phyloP scores from a whole-genome alignment of 2,329 filamentous ascomycete genomes.

The Pseudocercospora fijiensis region DNA sequence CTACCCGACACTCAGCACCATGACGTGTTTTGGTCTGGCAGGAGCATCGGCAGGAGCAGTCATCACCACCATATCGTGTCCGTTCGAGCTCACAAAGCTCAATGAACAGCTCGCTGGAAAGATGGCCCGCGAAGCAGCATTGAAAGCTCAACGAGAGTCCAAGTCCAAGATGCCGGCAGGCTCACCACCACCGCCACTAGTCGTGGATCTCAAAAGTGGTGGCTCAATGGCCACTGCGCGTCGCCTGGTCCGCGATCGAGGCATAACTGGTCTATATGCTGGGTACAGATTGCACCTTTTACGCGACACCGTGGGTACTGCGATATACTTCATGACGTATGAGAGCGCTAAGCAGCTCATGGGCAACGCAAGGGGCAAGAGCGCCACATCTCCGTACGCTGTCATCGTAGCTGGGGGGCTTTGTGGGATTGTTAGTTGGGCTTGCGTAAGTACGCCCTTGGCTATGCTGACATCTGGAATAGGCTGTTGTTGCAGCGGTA shows the following conservation, averaged over 20 bases:
- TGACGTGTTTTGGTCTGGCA: conserved; percentile 73
- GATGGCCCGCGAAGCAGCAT: conserved; percentile 53
- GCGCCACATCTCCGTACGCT: conserved; percentile 74
- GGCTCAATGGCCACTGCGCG: conserved; percentile 59
- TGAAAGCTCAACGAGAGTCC: conserved; percentile 6
- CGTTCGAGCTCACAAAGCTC: conserved; percentile 86
- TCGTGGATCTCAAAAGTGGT: conserved; percentile 27
- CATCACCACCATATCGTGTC: conserved; percentile 79
- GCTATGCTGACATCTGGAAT: neutral
- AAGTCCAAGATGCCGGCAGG: conserved; percentile 5
- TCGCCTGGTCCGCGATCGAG: conserved; percentile 73
- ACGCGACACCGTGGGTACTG: conserved; percentile 77
- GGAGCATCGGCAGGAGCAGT: conserved; percentile 76
- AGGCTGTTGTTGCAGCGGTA: conserved; percentile 5
- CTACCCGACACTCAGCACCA: conserved; percentile 69
- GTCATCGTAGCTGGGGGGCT: conserved; percentile 76
- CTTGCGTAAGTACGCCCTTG: conserved; percentile 58
- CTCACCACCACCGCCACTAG: neutral
- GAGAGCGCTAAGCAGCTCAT: conserved; percentile 81
- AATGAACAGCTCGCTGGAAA: conserved; percentile 82
- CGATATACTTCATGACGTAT: conserved; percentile 86
- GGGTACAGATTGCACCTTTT: conserved; percentile 81
- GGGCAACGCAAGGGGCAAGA: conserved; percentile 69
- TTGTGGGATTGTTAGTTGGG: conserved; percentile 82
- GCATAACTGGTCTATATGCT: conserved; percentile 72